phyloP scores from a whole-genome alignment of 2,329 filamentous ascomycete species.

The Fusarium sp. region DNA sequence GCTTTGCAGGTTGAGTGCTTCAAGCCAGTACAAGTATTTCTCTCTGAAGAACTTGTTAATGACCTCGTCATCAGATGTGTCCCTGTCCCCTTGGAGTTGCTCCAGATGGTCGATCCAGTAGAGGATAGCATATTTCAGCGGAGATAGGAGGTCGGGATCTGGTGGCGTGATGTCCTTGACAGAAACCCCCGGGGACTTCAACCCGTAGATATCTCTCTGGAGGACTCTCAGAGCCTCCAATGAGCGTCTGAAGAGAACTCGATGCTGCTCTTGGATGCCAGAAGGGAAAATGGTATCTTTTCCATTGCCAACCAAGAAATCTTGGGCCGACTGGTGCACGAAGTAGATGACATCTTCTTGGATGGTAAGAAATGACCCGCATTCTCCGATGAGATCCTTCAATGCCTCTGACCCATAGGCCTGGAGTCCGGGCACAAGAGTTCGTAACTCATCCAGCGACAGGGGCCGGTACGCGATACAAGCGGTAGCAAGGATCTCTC shows the following conservation, averaged over 20 bases:
- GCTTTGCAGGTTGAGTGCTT: constrained; percentile 52
- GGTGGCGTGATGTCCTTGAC: constrained; percentile 13
- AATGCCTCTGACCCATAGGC: constrained; percentile 26
- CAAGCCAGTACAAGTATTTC: constrained; percentile 53
- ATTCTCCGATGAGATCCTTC: constrained; percentile 45
- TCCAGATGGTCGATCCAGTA: neutral
- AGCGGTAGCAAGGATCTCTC: constrained; percentile 47
- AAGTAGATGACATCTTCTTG: constrained; percentile 45
- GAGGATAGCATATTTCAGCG: constrained; percentile 4
- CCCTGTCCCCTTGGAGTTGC: fast-evolving
- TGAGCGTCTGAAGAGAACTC: constrained; percentile 48
- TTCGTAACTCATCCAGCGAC: constrained; percentile 46
- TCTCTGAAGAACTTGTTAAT: neutral
- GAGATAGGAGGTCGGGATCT: neutral
- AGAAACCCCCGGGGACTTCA: constrained; percentile 32
- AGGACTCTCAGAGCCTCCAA: constrained; percentile 47
- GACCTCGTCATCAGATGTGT: neutral
- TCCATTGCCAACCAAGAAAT: constrained; percentile 48
- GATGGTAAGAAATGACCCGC: constrained; percentile 53
- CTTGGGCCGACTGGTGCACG: constrained; percentile 57
- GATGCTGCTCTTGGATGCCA: constrained; percentile 42
- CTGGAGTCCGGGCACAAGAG: constrained; percentile 26
- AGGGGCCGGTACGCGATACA: constrained; percentile 50
- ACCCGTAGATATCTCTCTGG: constrained; percentile 49
- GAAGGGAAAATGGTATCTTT: constrained; percentile 43